Evolutionary conservation across 1,284 basidiomycete genomes (phyloP).

Genomic region (Cryptococcus sp.): DNA sequence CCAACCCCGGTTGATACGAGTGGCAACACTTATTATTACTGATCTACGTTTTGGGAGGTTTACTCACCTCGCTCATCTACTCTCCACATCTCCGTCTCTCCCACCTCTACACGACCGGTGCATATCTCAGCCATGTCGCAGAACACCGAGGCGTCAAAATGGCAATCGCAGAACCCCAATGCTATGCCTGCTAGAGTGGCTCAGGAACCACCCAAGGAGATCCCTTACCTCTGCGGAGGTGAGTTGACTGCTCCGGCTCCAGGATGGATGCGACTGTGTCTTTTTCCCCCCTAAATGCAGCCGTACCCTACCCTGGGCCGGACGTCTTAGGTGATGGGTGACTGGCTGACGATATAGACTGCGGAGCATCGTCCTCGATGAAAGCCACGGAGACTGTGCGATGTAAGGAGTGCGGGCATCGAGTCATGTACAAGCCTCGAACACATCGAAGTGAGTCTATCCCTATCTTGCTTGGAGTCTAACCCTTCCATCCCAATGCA

Average conservation of each 20-base stretch:
- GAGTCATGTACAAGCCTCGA: constrained; percentile 99
- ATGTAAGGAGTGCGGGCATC: constrained; percentile 93
- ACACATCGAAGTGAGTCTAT: constrained; percentile 81
- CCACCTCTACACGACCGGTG: too few species aligned
- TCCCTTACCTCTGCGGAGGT: constrained; percentile 94
- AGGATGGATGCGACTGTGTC: not conserved
- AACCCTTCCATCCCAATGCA: not conserved
- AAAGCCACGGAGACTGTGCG: constrained; percentile 90
- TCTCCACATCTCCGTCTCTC: too few species aligned
- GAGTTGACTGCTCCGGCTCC: constrained; percentile 27
- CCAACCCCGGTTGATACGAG: too few species aligned
- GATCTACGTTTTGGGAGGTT: too few species aligned
- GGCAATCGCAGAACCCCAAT: constrained; percentile 32
- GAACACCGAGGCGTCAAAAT: too few species aligned
- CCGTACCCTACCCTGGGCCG: not conserved
- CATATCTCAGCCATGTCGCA: too few species aligned
- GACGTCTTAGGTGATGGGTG: not conserved
- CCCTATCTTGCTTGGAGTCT: not conserved
- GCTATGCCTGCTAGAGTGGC: constrained; percentile 27
- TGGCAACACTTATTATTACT: too few species aligned
- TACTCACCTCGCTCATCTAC: too few species aligned
- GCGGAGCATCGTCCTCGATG: constrained; percentile 88
- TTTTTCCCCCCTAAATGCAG: not conserved
- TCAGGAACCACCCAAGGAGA: constrained; percentile 50
- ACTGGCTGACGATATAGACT: constrained; percentile 57